These are phyloP conservation scores for Coelastrella sp. DNA, from an alignment of 139 green algal species.

Conservation along the genomic window DNA sequence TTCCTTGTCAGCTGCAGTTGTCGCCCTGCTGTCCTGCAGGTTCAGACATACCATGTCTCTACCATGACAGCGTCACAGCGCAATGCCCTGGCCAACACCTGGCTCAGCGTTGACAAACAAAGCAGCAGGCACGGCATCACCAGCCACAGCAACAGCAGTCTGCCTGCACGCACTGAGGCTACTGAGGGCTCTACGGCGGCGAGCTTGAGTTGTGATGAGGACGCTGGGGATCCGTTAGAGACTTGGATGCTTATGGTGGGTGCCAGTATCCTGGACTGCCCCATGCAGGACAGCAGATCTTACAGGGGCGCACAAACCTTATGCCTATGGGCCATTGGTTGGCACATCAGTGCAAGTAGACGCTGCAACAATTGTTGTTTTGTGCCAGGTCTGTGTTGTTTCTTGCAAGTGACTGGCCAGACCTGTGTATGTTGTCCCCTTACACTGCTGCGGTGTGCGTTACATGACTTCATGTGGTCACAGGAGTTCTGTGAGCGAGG, in stretches of 20 bases:
- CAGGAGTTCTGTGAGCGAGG: slow-evolving; percentile 40
- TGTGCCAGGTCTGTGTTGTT: too few species aligned
- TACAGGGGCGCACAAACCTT: too few species aligned
- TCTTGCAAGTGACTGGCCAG: background rate
- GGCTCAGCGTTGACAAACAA: background rate
- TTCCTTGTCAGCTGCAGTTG: too few species aligned
- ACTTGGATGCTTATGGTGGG: background rate
- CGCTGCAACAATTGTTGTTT: too few species aligned
- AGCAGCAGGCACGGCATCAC: too few species aligned
- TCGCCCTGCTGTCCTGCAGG: background rate
- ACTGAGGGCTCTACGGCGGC: background rate
- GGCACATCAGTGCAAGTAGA: too few species aligned
- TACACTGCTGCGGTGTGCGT: too few species aligned
- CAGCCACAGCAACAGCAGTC: background rate
- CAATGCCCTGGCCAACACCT: background rate
- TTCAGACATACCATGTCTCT: slow-evolving; percentile 42
- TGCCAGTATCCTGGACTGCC: too few species aligned
- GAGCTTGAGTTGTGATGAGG: too few species aligned
- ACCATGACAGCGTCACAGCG: slow-evolving; percentile 19
- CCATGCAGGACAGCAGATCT: background rate
- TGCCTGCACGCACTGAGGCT: too few species aligned
- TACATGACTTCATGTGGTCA: too few species aligned
- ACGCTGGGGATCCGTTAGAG: background rate
- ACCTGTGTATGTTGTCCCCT: background rate
- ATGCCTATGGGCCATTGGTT: too few species aligned